A percentile compares a stretch with the other conserved stretches of the same genome.
These are phyloP conservation scores for Scheffersomyces ergatensis DNA, from an alignment of 805 yeast genomes.

Conservation along the genomic window DNA sequence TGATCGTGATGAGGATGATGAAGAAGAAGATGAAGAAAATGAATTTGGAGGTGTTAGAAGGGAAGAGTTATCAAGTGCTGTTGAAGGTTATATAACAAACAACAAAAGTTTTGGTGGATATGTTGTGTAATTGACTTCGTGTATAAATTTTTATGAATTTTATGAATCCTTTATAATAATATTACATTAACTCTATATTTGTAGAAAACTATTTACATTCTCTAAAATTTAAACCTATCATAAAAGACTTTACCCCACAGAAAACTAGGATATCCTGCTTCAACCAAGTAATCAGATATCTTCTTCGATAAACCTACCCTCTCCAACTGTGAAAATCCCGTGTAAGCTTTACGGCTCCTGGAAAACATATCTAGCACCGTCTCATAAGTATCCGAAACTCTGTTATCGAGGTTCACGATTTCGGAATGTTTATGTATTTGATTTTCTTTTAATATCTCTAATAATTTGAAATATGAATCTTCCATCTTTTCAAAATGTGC, in stretches of 20 bases:
- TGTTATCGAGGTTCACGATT: conserved; percentile 15
- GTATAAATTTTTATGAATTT: not conserved
- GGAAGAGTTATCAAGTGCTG: conserved; percentile 11
- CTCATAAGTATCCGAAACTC: not conserved
- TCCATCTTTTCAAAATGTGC: conserved; percentile 8
- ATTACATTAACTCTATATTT: not conserved
- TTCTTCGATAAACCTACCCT: conserved; percentile 25
- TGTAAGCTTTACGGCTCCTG: not conserved
- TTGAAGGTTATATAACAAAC: conserved; percentile 35
- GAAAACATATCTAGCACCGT: not conserved
- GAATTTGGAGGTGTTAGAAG: conserved; percentile 6
- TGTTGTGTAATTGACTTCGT: conserved; percentile 17
- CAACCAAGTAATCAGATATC: conserved; percentile 31
- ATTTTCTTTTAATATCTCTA: conserved; percentile 6
- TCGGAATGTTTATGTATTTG: conserved; percentile 34
- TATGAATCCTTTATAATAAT: not conserved
- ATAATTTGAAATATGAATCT: not conserved
- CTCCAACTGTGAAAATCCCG: conserved; percentile 22
- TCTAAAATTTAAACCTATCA: conserved; percentile 17
- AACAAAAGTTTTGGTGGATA: conserved; percentile 34
- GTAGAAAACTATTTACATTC: not conserved
- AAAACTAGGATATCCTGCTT: conserved; percentile 16
- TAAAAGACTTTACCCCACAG: conserved; percentile 26
- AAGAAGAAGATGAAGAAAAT: too few species aligned
- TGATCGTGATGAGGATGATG: conserved; percentile 14